These are phyloP conservation scores for Coelastrella sp. DNA, from an alignment of 139 green algal species.

Conservation along the genomic window DNA sequence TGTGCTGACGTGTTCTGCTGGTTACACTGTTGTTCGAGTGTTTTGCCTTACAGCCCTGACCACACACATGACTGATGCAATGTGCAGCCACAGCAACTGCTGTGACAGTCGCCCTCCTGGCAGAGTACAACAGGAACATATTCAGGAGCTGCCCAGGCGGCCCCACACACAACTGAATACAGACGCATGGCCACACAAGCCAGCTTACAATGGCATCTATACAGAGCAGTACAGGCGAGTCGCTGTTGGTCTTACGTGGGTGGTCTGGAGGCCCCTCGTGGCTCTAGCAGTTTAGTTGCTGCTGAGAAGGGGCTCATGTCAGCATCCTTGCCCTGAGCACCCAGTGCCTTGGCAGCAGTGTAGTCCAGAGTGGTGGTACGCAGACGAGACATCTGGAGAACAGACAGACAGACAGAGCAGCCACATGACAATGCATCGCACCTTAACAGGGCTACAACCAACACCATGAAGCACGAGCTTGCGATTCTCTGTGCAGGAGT, in stretches of 20 bases:
- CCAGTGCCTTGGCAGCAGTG: slow-evolving; percentile 76
- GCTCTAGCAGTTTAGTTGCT: slow-evolving; percentile 76
- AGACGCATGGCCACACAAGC: no score
- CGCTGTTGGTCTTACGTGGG: not conserved
- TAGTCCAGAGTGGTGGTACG: slow-evolving; percentile 73
- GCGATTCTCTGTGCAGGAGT: no score
- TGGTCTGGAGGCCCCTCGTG: not conserved
- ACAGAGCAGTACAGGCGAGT: not conserved
- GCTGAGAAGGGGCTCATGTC: slow-evolving; percentile 92
- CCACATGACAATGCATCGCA: not conserved
- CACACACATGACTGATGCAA: no score
- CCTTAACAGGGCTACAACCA: not conserved
- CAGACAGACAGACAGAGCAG: not conserved
- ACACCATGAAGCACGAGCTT: not conserved
- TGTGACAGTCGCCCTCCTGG: not conserved
- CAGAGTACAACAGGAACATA: not conserved
- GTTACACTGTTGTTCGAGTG: no score
- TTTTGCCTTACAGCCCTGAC: no score
- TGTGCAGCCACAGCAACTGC: no score
- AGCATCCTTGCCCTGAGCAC: slow-evolving; percentile 78
- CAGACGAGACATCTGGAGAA: slow-evolving; percentile 88
- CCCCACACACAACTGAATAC: no score
- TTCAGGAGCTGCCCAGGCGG: no score
- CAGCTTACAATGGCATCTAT: not conserved
- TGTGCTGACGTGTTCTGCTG: no score